A percentile compares a stretch with the other conserved stretches of the same genome.
Evolutionary conservation across 2,329 filamentous ascomycete genomes (phyloP).

Genomic region (Penicillium sp.): DNA sequence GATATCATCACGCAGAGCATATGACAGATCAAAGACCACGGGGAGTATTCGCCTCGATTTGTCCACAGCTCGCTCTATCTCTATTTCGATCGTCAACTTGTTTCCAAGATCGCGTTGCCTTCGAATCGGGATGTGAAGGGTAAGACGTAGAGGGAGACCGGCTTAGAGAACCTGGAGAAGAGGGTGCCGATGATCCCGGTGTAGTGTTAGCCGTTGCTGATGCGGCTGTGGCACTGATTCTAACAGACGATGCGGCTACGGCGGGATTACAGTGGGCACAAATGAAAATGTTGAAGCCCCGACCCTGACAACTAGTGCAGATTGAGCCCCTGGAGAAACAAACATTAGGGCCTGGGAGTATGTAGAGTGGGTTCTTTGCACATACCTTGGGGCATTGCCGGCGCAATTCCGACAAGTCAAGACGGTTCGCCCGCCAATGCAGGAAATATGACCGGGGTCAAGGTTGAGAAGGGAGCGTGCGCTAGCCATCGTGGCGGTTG

Average conservation of each 20-base stretch:
- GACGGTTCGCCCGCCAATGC: constrained; percentile 35
- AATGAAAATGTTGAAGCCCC: constrained; percentile 33
- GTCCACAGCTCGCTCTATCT: constrained; percentile 20
- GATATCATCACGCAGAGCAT: neutral
- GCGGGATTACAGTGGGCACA: constrained; percentile 34
- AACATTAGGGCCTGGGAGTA: neutral
- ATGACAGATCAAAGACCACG: constrained; percentile 16
- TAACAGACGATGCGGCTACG: constrained; percentile 13
- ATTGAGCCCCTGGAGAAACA: constrained; percentile 20
- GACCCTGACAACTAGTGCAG: constrained; percentile 30
- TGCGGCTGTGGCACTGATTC: constrained; percentile 4
- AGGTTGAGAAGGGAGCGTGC: constrained; percentile 21
- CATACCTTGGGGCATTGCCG: constrained; percentile 39
- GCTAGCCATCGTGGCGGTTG: constrained; percentile 17
- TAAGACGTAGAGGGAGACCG: constrained; percentile 27
- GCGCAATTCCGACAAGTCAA: constrained; percentile 38
- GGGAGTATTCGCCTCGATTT: constrained; percentile 19
- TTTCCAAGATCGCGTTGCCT: constrained; percentile 10
- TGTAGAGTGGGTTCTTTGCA: neutral
- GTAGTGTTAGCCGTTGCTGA: constrained; percentile 17
- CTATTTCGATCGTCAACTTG: constrained; percentile 13
- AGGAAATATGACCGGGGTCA: constrained; percentile 35
- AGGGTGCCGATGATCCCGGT: constrained; percentile 20
- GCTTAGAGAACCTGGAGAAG: constrained; percentile 27
- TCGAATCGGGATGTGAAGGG: constrained; percentile 18